A percentile compares a stretch with the other conserved stretches of the same genome.
phyloP scores from a whole-genome alignment of 768 basidiomycete species.

The Myochromella boudieri region DNA sequence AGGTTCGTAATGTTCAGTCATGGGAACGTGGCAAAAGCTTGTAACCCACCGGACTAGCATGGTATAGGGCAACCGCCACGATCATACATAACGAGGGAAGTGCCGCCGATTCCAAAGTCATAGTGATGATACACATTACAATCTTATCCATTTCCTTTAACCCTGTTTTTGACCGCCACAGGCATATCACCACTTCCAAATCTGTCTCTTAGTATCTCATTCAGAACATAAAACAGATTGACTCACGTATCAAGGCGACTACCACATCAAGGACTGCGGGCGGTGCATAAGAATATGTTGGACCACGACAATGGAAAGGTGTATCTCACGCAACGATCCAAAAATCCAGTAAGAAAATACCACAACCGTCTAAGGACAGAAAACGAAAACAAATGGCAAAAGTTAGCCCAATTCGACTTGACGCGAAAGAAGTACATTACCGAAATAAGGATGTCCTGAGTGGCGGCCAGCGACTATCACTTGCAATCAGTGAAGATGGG shows the following conservation, averaged over 20 bases:
- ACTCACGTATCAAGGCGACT: constrained; percentile 38
- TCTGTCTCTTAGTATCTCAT: not conserved
- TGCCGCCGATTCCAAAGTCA: constrained; percentile 37
- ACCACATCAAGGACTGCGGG: constrained; percentile 38
- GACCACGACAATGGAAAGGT: not conserved
- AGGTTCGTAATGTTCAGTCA: too few relatives aligned
- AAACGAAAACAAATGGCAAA: too few relatives aligned
- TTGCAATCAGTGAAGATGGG: not conserved
- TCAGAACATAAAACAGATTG: not conserved
- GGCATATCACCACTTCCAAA: constrained; percentile 35
- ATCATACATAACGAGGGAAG: constrained; percentile 35
- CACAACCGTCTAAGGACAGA: constrained; percentile 31
- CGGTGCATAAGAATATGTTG: constrained; percentile 1
- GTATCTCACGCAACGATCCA: constrained; percentile 36
- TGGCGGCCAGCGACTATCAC: constrained; percentile 25
- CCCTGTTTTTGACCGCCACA: constrained; percentile 40
- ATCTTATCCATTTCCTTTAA: constrained; percentile 37
- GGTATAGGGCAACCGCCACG: constrained; percentile 34
- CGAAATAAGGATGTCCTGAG: constrained; percentile 27
- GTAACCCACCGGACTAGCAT: constrained; percentile 34
- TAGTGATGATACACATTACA: constrained; percentile 36
- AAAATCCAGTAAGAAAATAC: constrained; percentile 48
- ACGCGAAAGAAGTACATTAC: too few relatives aligned
- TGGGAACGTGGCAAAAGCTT: too few relatives aligned
- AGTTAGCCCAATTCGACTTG: too few relatives aligned